Evolutionary conservation across 495 filamentous ascomycete genomes (phyloP).

Genomic region (Chaetomium cochliodes): DNA sequence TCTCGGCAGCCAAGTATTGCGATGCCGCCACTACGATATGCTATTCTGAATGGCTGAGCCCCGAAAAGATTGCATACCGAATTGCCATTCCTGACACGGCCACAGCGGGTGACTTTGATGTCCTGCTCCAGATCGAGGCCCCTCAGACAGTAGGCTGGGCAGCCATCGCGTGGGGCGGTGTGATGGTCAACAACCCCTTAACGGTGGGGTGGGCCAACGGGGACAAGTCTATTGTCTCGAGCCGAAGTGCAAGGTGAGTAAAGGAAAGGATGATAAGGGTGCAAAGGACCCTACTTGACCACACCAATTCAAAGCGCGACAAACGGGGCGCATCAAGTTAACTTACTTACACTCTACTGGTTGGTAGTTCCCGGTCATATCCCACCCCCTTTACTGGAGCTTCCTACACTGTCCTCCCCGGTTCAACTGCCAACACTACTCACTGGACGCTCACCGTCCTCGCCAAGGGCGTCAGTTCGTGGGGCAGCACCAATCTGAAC

Average conservation of each 20-base stretch:
- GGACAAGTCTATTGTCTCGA: conserved; percentile 30
- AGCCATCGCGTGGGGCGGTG: conserved; percentile 41
- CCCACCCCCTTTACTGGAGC: conserved; percentile 30
- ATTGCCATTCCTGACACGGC: conserved; percentile 44
- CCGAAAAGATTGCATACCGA: conserved; percentile 36
- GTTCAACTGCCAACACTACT: conserved; percentile 34
- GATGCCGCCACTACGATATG: conserved; percentile 37
- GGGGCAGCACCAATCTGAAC: conserved; percentile 38
- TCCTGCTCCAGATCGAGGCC: conserved; percentile 41
- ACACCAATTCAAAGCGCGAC: not conserved
- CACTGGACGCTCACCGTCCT: conserved; percentile 43
- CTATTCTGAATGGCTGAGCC: conserved; percentile 39
- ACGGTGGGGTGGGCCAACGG: conserved; percentile 41
- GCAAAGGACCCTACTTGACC: not conserved
- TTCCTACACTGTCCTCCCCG: conserved; percentile 32
- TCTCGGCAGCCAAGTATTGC: conserved; percentile 32
- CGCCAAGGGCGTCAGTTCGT: conserved; percentile 40
- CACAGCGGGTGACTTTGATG: conserved; percentile 35
- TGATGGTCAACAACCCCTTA: conserved; percentile 45
- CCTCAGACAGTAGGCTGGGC: conserved; percentile 43
- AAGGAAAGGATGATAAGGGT: not conserved
- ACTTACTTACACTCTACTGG: not conserved
- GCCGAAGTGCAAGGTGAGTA: conserved; percentile 32
- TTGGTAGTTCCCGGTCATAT: conserved; percentile 31
- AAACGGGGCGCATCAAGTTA: not conserved